These are phyloP conservation scores for Rhizopogon sp. DNA, from an alignment of 768 basidiomycete species.

Conservation along the genomic window DNA sequence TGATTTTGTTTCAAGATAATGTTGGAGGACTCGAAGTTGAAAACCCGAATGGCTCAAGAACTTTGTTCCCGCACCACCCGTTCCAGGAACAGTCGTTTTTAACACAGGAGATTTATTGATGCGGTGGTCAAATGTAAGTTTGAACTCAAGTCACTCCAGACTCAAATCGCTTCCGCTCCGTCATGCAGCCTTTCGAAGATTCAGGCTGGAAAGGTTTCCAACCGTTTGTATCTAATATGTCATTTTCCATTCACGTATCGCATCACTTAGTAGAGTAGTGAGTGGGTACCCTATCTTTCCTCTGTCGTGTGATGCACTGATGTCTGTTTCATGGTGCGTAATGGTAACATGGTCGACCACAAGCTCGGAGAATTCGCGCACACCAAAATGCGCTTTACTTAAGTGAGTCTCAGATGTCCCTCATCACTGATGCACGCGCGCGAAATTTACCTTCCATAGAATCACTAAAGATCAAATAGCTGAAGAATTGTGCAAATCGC, in stretches of 20 bases:
- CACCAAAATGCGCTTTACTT: conserved; percentile 83
- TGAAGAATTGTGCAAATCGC: too few relatives aligned
- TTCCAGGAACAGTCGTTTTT: conserved; percentile 43
- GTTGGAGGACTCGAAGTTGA: conserved; percentile 61
- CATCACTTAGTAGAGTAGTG: too few relatives aligned
- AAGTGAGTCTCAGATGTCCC: conserved; percentile 50
- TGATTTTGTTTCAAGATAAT: conserved; percentile 55
- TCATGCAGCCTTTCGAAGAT: too few relatives aligned
- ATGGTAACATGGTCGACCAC: conserved; percentile 98
- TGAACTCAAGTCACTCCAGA: too few relatives aligned
- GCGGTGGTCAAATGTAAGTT: conserved; percentile 32
- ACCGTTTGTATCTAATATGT: too few relatives aligned
- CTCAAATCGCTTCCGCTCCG: too few relatives aligned
- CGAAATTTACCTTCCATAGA: conserved; percentile 16
- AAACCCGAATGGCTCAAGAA: conserved; percentile 39
- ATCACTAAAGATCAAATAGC: conserved; percentile 39
- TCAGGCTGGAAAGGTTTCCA: too few relatives aligned
- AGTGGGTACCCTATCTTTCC: too few relatives aligned
- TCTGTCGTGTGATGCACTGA: too few relatives aligned
- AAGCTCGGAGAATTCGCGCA: conserved; percentile 94
- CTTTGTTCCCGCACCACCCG: conserved; percentile 37
- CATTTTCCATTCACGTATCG: too few relatives aligned
- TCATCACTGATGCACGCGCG: not conserved
- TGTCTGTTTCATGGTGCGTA: conserved; percentile 96
- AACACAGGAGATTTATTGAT: conserved; percentile 49